phyloP scores from a whole-genome alignment of 208 protist species.

The Leishmania braziliensis region DNA sequence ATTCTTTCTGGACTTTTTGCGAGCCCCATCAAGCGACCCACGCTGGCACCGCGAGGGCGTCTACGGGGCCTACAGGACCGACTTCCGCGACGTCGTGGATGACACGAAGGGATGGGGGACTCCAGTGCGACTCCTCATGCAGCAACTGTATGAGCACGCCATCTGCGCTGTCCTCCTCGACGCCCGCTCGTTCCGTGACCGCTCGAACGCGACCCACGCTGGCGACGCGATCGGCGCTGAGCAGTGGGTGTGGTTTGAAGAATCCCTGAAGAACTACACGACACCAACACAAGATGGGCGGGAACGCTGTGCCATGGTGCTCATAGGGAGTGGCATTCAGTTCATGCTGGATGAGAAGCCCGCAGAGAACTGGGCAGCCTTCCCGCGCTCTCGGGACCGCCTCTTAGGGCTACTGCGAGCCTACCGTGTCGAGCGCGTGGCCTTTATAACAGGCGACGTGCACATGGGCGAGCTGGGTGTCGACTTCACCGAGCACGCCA shows the following conservation, averaged over 20 bases:
- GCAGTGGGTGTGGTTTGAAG: conserved; percentile 86
- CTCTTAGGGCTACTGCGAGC: conserved; percentile 56
- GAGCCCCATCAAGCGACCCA: conserved; percentile 33
- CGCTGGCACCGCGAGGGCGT: conserved; percentile 69
- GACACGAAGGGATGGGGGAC: conserved; percentile 19
- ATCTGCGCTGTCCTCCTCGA: conserved; percentile 82
- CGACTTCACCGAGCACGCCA: conserved; percentile 44
- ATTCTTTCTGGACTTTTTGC: conserved; percentile 82
- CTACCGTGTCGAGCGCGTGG: conserved; percentile 52
- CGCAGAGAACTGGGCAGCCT: conserved; percentile 76
- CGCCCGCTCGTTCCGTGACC: conserved; percentile 77
- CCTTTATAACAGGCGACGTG: conserved; percentile 86
- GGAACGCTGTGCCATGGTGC: conserved; percentile 60
- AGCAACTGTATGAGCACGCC: conserved; percentile 51
- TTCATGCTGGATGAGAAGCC: conserved; percentile 80
- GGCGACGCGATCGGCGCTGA: conserved; percentile 79
- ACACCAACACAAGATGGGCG: conserved; percentile 9
- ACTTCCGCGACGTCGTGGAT: conserved; percentile 44
- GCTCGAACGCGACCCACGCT: conserved; percentile 40
- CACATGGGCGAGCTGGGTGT: conserved; percentile 82
- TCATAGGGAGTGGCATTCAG: conserved; percentile 81
- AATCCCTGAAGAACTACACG: conserved; percentile 38
- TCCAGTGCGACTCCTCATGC: conserved; percentile 16
- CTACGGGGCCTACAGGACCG: conserved; percentile 57
- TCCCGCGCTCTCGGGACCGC: conserved; percentile 54